Conservation (phyloP, 345 rosid species). For the Salix purpurea region DNA sequence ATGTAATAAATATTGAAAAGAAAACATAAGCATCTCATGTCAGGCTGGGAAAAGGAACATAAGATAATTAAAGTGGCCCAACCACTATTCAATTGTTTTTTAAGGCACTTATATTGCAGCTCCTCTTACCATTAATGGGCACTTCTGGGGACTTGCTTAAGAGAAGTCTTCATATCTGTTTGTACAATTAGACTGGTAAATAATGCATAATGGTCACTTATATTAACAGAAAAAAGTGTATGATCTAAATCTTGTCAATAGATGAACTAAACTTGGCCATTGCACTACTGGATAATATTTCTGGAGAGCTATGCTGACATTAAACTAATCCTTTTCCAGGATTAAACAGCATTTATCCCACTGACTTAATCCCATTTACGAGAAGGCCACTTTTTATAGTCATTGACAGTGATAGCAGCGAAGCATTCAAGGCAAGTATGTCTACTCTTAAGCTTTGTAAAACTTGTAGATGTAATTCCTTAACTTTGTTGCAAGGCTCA, state of each 20-base stretch:
- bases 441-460: slow-evolving; percentile 4
- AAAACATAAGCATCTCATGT: not conserved
- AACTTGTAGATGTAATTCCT: not conserved
- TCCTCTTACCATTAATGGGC: not conserved
- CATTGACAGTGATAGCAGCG: slow-evolving; percentile 73
- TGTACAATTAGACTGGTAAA: not conserved
- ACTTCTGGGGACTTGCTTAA: not conserved
- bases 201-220: not conserved
- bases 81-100: not conserved
- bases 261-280: not conserved
- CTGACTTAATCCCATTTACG: slow-evolving; percentile 86
- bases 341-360: slow-evolving; percentile 71
- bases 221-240: not conserved
- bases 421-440: slow-evolving; percentile 58
- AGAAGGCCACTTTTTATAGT: slow-evolving; percentile 79
- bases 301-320: slow-evolving; percentile 8
- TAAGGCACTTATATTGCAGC: not conserved
- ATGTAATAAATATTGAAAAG: not conserved
- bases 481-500: slow-evolving; percentile 10
- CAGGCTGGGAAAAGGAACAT: not conserved
- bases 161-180: not conserved
- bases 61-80: not conserved
- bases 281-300: not conserved
- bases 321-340: slow-evolving; percentile 42
- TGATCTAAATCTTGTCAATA: not conserved